A percentile compares a stretch with the other conserved stretches of the same genome.
These are phyloP conservation scores for Craspedostauros australis DNA, from an alignment of 108 stramenopile species.

Conservation along the genomic window DNA sequence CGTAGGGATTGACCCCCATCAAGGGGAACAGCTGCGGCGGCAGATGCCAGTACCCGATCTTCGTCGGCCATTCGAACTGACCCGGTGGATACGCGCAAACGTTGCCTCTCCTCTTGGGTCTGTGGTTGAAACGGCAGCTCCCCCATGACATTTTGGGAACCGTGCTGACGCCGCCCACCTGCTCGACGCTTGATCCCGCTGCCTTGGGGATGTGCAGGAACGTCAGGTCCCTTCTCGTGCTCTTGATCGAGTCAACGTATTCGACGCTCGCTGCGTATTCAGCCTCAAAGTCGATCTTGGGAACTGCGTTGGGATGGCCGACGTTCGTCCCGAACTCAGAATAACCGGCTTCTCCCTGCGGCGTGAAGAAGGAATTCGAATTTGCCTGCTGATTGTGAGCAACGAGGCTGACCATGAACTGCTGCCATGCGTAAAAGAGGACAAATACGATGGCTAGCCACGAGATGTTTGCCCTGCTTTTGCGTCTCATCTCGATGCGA, in stretches of 20 bases:
- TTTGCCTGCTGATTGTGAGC: no score
- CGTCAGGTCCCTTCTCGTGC: constrained; percentile 10
- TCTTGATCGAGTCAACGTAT: constrained; percentile 18
- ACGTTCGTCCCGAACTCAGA: no score
- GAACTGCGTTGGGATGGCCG: neutral
- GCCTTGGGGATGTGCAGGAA: constrained; percentile 41
- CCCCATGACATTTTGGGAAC: constrained; percentile 26
- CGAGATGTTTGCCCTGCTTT: no score
- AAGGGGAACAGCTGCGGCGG: constrained; percentile 27
- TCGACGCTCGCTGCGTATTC: constrained; percentile 9
- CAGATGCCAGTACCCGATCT: constrained; percentile 34
- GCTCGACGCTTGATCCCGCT: constrained; percentile 31
- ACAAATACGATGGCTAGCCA: no score
- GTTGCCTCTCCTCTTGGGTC: constrained; percentile 17
- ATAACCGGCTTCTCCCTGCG: no score
- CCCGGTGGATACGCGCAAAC: constrained; percentile 16
- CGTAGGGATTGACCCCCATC: constrained; percentile 23
- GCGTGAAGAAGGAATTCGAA: no score
- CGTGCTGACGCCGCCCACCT: constrained; percentile 17
- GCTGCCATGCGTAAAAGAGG: no score
- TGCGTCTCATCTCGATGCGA: no score
- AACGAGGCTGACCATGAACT: no score
- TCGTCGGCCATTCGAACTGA: constrained; percentile 24
- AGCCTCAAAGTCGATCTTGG: neutral
- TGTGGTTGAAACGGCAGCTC: constrained; percentile 26